phyloP scores from a whole-genome alignment of 352 stramenopile genomes.

The Phytophthora cryptogea region DNA sequence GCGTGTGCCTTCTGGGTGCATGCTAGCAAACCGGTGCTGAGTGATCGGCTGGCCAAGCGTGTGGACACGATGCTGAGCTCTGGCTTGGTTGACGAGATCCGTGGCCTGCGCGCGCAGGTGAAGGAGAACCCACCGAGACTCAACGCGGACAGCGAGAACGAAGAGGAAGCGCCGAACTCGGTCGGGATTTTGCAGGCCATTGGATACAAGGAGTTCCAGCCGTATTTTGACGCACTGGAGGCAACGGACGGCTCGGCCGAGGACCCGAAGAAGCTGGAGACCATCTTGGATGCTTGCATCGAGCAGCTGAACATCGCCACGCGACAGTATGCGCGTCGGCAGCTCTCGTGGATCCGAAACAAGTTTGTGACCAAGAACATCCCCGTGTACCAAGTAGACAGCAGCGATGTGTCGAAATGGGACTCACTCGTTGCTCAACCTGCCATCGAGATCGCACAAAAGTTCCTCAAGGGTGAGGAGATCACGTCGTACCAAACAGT shows the following conservation, averaged over 20 bases:
- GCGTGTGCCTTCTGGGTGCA: conserved; percentile 87
- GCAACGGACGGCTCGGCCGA: conserved; percentile 21
- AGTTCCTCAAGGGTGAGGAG: conserved; percentile 48
- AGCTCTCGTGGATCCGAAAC: conserved; percentile 90
- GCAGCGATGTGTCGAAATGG: conserved; percentile 73
- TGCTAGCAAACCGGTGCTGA: conserved; percentile 66
- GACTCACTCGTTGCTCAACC: conserved; percentile 53
- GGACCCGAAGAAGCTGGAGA: conserved; percentile 35
- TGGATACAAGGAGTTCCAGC: conserved; percentile 91
- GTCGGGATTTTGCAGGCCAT: conserved; percentile 89
- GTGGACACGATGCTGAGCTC: conserved; percentile 83
- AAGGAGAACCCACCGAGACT: conserved; percentile 53
- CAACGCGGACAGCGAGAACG: conserved; percentile 10
- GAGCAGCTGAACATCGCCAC: conserved; percentile 83
- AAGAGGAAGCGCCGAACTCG: conserved; percentile 46
- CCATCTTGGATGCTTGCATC: conserved; percentile 63
- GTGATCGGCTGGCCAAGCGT: conserved; percentile 63
- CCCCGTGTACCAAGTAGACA: conserved; percentile 86
- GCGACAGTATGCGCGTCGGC: conserved; percentile 83
- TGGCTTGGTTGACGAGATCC: conserved; percentile 85
- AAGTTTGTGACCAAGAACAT: conserved; percentile 86
- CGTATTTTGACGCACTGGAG: conserved; percentile 76
- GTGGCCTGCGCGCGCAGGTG: conserved; percentile 47
- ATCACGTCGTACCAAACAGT: conserved; percentile 45
- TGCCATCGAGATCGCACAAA: conserved; percentile 62